phyloP scores from a whole-genome alignment of 805 yeast species.

The Saccharomycopsis malanga region DNA sequence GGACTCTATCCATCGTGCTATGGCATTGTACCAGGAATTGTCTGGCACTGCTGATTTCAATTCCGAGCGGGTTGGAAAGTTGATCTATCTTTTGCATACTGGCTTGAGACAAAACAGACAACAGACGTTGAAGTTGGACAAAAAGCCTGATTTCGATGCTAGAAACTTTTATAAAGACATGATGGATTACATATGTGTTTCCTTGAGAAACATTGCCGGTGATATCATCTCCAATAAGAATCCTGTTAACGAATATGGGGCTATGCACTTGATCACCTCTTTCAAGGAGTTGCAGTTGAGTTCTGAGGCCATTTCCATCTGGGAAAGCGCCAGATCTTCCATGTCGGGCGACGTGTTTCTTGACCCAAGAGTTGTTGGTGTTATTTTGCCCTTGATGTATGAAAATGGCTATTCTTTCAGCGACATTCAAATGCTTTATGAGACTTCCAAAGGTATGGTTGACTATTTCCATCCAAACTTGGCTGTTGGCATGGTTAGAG shows the following conservation, averaged over 20 bases:
- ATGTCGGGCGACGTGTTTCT: constrained; percentile 41
- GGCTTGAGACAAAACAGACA: constrained; percentile 50
- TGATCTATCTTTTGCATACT: constrained; percentile 46
- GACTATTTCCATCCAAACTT: constrained; percentile 38
- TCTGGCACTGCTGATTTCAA: constrained; percentile 41
- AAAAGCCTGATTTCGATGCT: constrained; percentile 55
- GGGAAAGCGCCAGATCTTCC: constrained; percentile 55
- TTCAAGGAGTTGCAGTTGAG: constrained; percentile 54
- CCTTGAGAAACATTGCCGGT: constrained; percentile 45
- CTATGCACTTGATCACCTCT: constrained; percentile 50
- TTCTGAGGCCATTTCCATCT: constrained; percentile 58
- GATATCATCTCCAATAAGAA: constrained; percentile 41
- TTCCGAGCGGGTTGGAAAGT: constrained; percentile 39
- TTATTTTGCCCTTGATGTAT: constrained; percentile 58
- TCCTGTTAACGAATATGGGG: constrained; percentile 44
- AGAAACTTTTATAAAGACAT: constrained; percentile 49
- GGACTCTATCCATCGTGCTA: constrained; percentile 44
- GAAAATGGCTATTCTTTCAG: constrained; percentile 55
- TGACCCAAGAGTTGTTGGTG: constrained; percentile 60
- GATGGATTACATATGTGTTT: constrained; percentile 41
- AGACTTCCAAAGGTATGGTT: constrained; percentile 33
- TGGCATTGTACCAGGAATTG: constrained; percentile 43
- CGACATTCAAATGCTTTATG: constrained; percentile 52
- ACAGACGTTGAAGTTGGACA: constrained; percentile 47
- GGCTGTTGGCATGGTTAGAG: constrained; percentile 66